phyloP scores from a whole-genome alignment of 768 basidiomycete genomes.

The Russula foetens region DNA sequence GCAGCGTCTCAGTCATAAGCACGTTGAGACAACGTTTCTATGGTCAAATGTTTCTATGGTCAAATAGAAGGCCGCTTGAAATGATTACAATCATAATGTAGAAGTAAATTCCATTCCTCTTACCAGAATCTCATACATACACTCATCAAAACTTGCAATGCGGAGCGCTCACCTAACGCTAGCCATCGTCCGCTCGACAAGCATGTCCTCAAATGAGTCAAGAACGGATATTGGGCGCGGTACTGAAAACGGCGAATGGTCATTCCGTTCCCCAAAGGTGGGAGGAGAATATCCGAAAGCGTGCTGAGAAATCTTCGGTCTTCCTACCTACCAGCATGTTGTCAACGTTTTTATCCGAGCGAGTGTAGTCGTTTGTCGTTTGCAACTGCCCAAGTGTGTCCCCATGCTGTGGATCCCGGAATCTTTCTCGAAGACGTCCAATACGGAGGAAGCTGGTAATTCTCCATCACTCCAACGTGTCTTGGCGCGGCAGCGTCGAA shows the following conservation, averaged over 20 bases:
- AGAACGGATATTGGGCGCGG: constrained; percentile 10
- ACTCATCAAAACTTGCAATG: constrained; percentile 15
- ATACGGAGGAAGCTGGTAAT: background rate
- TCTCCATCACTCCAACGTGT: background rate
- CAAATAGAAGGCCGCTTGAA: constrained; percentile 7
- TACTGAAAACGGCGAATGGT: background rate
- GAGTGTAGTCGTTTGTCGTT: constrained; percentile 15
- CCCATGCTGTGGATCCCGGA: constrained; percentile 21
- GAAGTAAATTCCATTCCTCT: constrained; percentile 16
- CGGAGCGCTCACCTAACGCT: constrained; percentile 8
- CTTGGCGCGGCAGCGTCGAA: constrained; percentile 18
- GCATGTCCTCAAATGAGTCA: constrained; percentile 19
- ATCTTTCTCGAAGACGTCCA: constrained; percentile 19
- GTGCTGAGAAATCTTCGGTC: constrained; percentile 7
- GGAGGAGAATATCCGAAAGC: constrained; percentile 11
- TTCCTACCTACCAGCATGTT: background rate
- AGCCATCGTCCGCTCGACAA: constrained; percentile 9
- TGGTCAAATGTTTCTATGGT: constrained; percentile 10
- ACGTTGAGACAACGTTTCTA: constrained; percentile 9
- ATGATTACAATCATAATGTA: constrained; percentile 21
- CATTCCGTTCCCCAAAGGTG: background rate
- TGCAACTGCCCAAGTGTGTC: constrained; percentile 21
- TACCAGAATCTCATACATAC: constrained; percentile 3
- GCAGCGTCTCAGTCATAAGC: constrained; percentile 19
- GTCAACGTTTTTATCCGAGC: constrained; percentile 3